Conservation (phyloP, 2,329 filamentous ascomycete genomes). For the Ophiostoma angusticollis region DNA sequence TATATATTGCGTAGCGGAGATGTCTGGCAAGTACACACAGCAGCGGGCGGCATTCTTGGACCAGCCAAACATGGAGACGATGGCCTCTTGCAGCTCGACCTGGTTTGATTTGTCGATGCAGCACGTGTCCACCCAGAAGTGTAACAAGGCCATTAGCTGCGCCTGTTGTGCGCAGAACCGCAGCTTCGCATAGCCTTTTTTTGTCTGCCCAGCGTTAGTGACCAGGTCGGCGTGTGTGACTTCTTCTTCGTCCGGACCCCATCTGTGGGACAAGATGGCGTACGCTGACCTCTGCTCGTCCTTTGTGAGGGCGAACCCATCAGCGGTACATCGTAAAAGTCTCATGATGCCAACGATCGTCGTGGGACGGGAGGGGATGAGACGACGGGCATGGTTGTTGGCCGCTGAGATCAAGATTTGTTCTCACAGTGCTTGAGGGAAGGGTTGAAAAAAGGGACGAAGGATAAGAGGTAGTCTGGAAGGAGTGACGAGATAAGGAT, state of each 20-base stretch:
- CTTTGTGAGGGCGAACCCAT: background rate
- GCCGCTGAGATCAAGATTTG: no score
- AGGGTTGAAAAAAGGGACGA: no score
- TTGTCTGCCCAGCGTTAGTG: background rate
- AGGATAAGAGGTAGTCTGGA: no score
- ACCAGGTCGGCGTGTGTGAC: slow-evolving; percentile 11
- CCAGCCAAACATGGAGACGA: slow-evolving; percentile 11
- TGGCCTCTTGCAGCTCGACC: slow-evolving; percentile 7
- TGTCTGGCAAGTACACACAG: slow-evolving; percentile 9
- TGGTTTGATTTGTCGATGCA: slow-evolving; percentile 10
- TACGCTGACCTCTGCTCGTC: slow-evolving; percentile 1
- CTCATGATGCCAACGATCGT: no score
- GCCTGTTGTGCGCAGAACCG: background rate
- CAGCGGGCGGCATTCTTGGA: slow-evolving; percentile 5
- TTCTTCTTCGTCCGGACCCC: slow-evolving; percentile 12
- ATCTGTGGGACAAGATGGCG: slow-evolving; percentile 19
- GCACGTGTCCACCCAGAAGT: slow-evolving; percentile 12
- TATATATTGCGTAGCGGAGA: no score
- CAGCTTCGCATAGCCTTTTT: slow-evolving; percentile 9
- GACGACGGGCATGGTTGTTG: no score
- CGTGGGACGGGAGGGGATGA: no score
- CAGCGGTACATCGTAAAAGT: background rate
- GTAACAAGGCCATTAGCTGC: background rate
- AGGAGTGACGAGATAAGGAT: no score
- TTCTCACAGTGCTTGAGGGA: no score